Evolutionary conservation across 495 filamentous ascomycete genomes (phyloP), one percentile per base, ranked within the genome.

Genomic region (Durotheca rogersii): DNA sequence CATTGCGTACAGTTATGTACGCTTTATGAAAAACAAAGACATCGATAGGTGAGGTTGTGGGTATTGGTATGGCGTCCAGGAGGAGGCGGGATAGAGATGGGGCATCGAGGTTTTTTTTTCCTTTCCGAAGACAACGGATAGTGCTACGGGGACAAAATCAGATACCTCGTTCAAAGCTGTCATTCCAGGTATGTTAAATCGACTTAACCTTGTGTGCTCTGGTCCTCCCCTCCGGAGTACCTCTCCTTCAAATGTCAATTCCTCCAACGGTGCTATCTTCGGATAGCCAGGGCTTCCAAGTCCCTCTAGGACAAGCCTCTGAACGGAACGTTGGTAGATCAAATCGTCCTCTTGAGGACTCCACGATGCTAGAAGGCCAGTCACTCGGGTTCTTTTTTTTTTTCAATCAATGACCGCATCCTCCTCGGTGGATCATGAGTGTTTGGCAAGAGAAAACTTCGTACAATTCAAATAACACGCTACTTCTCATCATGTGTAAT

Each of bases 381-480:
- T 69, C 67, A 81, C 74, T 73, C 76, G 65, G 70, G 65, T 67
- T 64, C 62, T 58, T 41, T 32, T n/a, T n/a, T n/a, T n/a, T n/a
- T n/a, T n/a, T n/a, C n/a, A n/a, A n/a, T n/a, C n/a, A n/a, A n/a
- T 51, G 46, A 69, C 62, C 66, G 55, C 66, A 54, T 67, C 72
- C 68, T 67, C 67, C 35, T 49, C 47, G 33, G 64, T 66, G 70
- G 72, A 67, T 68, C 47, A 68, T 86, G 84, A 78, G 69, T 78
- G 73, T 71, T 68, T 73, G 80, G 85, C 83, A 85, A 84, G 81
- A 87, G 82, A 87, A 86, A 76, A 62, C 74, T 76, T 82, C 77
- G 80, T 67, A 85, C 76, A 86, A 10, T 35, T 32, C 29, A 41
- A 15, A 36, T 5, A 4, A 20, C 29, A 41, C 36, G 30, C 31